A percentile compares a stretch with the other conserved stretches of the same genome.
Conservation (phyloP, 768 basidiomycete genomes). For the Hortiboletus campestris region DNA sequence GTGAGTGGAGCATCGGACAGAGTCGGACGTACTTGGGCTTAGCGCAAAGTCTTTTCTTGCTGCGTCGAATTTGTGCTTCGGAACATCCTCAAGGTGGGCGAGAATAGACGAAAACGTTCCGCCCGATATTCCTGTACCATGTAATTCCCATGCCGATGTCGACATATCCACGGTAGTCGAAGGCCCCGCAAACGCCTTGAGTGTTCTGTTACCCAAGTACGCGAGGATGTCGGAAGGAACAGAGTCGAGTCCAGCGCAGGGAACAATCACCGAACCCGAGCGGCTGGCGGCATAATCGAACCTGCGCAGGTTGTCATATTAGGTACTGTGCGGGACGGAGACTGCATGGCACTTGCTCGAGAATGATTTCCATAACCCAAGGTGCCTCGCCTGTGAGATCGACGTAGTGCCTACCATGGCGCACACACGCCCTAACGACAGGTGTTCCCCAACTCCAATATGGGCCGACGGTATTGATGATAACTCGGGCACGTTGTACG, state of each 20-base stretch:
- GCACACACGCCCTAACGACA: conserved; percentile 77
- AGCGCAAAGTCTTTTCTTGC: conserved; percentile 39
- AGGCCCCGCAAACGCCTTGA: conserved; percentile 47
- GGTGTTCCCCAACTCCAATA: conserved; percentile 71
- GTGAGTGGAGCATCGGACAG: conserved; percentile 4
- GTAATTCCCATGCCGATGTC: conserved; percentile 44
- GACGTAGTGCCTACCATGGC: conserved; percentile 76
- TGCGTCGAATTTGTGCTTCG: conserved; percentile 29
- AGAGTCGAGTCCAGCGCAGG: conserved; percentile 76
- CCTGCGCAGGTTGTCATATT: conserved; percentile 37
- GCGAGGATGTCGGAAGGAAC: conserved; percentile 71
- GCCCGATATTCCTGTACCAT: conserved; percentile 36
- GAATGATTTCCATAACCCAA: conserved; percentile 65
- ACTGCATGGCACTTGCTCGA: conserved; percentile 41
- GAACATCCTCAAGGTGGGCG: conserved; percentile 32
- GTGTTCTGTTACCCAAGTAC: conserved; percentile 65
- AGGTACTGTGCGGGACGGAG: conserved; percentile 4
- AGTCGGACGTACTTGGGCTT: conserved; percentile 38
- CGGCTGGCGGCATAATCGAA: conserved; percentile 71
- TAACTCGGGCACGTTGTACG: conserved; percentile 58
- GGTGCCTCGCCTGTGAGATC: conserved; percentile 76
- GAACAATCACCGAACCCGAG: conserved; percentile 73
- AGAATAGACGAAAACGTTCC: conserved; percentile 38
- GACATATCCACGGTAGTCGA: conserved; percentile 50
- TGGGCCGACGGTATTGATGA: conserved; percentile 78